A percentile compares a stretch with the other conserved stretches of the same genome.
These are phyloP conservation scores for Paracoccidioides brasiliensis DNA, from an alignment of 2,329 filamentous ascomycete species.

Conservation along the genomic window DNA sequence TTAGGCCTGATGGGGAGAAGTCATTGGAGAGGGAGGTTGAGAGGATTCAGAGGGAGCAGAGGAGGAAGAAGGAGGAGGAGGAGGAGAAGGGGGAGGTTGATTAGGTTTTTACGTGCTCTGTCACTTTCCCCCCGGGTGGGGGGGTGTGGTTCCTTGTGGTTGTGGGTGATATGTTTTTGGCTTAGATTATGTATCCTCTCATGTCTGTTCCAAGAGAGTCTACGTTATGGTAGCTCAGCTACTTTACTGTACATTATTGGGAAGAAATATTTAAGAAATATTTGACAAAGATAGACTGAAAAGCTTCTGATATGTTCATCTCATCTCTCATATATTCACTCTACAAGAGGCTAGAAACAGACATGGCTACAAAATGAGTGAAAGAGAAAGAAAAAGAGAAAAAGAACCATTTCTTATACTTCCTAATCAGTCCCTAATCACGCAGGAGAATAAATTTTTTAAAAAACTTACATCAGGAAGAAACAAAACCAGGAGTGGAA, in stretches of 20 bases:
- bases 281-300: neutral
- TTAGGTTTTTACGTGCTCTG: neutral
- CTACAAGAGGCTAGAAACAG: too few relatives aligned
- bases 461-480: neutral
- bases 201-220: too few relatives aligned
- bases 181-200: neutral
- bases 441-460: neutral
- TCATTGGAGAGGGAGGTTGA: constrained; percentile 51
- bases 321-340: too few relatives aligned
- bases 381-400: neutral
- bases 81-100: constrained; percentile 14
- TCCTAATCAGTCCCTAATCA: neutral
- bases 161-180: neutral
- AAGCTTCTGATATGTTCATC: too few relatives aligned
- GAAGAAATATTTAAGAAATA: neutral
- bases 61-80: constrained; percentile 22
- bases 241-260: neutral
- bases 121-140: neutral
- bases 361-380: neutral
- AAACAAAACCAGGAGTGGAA: neutral
- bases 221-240: too few relatives aligned
- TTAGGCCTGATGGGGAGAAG: constrained; percentile 51
- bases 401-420: neutral
- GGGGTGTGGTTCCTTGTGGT: neutral
- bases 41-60: constrained; percentile 30